phyloP scores from a whole-genome alignment of 768 basidiomycete genomes.

The Xerocomus spinulosus region DNA sequence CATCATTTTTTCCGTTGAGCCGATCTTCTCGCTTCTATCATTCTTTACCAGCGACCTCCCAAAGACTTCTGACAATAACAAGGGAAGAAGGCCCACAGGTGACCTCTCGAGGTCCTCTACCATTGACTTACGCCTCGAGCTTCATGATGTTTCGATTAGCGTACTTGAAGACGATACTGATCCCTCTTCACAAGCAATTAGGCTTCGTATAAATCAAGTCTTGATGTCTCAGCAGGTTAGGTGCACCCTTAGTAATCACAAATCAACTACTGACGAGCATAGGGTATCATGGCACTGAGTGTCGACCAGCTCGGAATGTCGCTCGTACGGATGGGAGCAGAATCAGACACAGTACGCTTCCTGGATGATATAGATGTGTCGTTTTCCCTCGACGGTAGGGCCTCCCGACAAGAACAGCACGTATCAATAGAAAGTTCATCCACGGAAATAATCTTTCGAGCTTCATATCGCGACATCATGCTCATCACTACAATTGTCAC shows the following conservation, averaged over 20 bases:
- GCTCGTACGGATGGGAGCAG: constrained; percentile 78
- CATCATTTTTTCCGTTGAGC: constrained; percentile 89
- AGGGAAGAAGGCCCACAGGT: constrained; percentile 11
- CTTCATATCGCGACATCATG: constrained; percentile 92
- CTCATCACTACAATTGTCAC: constrained; percentile 84
- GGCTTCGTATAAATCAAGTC: constrained; percentile 76
- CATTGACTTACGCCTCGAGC: constrained; percentile 73
- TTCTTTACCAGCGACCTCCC: constrained; percentile 68
- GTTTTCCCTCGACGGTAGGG: constrained; percentile 80
- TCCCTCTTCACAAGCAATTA: constrained; percentile 78
- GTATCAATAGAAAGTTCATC: constrained; percentile 78
- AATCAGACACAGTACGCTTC: constrained; percentile 81
- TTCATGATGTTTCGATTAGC: constrained; percentile 85
- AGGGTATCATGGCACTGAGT: constrained; percentile 81
- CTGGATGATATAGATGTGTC: constrained; percentile 90
- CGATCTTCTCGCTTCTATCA: constrained; percentile 80
- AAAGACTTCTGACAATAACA: constrained; percentile 9
- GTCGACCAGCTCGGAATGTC: constrained; percentile 90
- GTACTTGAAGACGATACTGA: constrained; percentile 83
- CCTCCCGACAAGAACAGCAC: constrained; percentile 63
- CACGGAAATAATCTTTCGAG: constrained; percentile 85
- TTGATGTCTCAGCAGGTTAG: constrained; percentile 87
- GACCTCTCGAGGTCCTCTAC: constrained; percentile 11
- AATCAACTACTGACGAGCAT: constrained; percentile 5
- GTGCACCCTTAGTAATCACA: not conserved